phyloP scores from a whole-genome alignment of 2,329 filamentous ascomycete species.

The Dothiorella sarmentorum region DNA sequence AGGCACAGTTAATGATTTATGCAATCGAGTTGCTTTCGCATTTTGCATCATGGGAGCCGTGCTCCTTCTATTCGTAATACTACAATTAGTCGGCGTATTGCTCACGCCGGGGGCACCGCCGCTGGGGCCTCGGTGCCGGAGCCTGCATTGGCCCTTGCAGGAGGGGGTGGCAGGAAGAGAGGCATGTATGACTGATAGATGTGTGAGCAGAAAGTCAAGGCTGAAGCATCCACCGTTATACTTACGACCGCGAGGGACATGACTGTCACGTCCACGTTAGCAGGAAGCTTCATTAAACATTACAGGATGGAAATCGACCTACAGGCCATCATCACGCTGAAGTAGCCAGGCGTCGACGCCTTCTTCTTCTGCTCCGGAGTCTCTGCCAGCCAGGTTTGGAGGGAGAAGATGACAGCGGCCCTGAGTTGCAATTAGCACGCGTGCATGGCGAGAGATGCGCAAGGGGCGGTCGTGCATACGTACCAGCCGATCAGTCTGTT shows the following conservation, averaged over 20 bases:
- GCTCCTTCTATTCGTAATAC: neutral
- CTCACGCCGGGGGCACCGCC: conserved; percentile 41
- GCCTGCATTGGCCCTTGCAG: conserved; percentile 30
- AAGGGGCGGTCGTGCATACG: conserved; percentile 21
- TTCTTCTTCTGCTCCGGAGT: conserved; percentile 64
- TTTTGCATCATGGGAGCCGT: neutral
- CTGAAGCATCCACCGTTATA: conserved; percentile 16
- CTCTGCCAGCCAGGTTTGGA: conserved; percentile 76
- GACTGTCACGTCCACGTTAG: conserved; percentile 28
- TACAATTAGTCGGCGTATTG: neutral
- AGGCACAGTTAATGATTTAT: neutral
- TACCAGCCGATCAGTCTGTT: conserved; percentile 63
- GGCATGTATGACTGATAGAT: conserved; percentile 60
- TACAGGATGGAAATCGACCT: conserved; percentile 40
- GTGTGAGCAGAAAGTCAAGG: conserved; percentile 26
- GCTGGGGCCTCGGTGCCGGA: conserved; percentile 49
- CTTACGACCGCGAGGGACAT: conserved; percentile 47
- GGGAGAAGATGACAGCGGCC: conserved; percentile 69
- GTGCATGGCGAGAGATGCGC: conserved; percentile 3
- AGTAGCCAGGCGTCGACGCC: conserved; percentile 65
- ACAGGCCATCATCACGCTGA: conserved; percentile 78
- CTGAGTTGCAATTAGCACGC: conserved; percentile 38
- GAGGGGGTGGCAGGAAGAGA: conserved; percentile 59
- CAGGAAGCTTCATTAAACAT: conserved; percentile 8
- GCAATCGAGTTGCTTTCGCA: neutral